A percentile compares a stretch with the other conserved stretches of the same genome.
These are phyloP conservation scores for Euphorbia corollata DNA, from an alignment of 441 rosid genomes.

Conservation along the genomic window DNA sequence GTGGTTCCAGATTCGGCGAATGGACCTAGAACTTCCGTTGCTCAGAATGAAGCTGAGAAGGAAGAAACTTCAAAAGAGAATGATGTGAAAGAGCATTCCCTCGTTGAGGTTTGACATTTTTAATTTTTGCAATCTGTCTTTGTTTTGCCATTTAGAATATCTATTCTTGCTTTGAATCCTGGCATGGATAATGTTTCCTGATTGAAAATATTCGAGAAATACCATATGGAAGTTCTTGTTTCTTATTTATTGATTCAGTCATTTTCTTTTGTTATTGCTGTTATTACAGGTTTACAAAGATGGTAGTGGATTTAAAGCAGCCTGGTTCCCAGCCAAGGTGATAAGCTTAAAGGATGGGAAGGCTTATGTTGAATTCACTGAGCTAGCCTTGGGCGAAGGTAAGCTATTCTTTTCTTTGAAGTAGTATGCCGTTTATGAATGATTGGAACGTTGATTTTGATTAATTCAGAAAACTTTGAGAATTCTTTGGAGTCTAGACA, in stretches of 20 bases:
- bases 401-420: conserved; percentile 15
- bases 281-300: conserved; percentile 66
- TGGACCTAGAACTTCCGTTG: conserved; percentile 32
- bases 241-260: conserved; percentile 2
- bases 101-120: conserved; percentile 64
- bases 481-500: not conserved
- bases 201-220: not conserved
- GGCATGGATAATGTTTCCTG: not conserved
- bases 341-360: conserved; percentile 64
- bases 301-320: conserved; percentile 53
- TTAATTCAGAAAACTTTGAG: conserved; percentile 1
- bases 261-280: conserved; percentile 13
- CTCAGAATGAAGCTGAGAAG: conserved; percentile 32
- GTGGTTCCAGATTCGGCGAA: conserved; percentile 41
- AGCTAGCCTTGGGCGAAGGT: conserved; percentile 67
- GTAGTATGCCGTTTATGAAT: conserved; percentile 9
- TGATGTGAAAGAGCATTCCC: conserved; percentile 65
- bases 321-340: conserved; percentile 83
- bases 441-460: conserved; percentile 4
- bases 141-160: not conserved
- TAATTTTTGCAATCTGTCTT: not conserved
- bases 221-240: not conserved
- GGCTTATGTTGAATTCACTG: conserved; percentile 65
- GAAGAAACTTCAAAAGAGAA: conserved; percentile 32
- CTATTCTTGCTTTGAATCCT: not conserved